phyloP scores from a whole-genome alignment of 352 stramenopile species.

The Phytophthora aleatoria region DNA sequence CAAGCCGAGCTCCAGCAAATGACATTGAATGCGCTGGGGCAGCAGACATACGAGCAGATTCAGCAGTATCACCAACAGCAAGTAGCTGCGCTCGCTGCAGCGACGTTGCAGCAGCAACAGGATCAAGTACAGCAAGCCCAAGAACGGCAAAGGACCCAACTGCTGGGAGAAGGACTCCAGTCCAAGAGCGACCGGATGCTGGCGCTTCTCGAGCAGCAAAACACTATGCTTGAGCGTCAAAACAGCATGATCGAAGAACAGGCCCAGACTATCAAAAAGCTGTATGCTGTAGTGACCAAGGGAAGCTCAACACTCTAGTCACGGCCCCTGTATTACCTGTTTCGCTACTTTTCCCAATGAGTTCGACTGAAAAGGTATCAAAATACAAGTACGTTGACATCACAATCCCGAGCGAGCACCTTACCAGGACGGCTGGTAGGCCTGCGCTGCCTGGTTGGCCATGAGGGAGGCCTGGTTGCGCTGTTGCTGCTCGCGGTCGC shows the following conservation, averaged over 20 bases:
- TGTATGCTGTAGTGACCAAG: constrained; percentile 34
- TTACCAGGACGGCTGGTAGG: constrained; percentile 47
- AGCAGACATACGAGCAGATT: constrained; percentile 33
- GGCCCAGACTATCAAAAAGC: constrained; percentile 35
- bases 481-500: constrained; percentile 66
- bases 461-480: constrained; percentile 72
- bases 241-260: constrained; percentile 47
- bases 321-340: too few species aligned
- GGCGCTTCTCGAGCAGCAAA: constrained; percentile 41
- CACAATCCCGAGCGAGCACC: too few species aligned
- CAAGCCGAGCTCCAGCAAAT: constrained; percentile 28
- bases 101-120: constrained; percentile 18
- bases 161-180: constrained; percentile 7
- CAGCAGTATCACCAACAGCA: constrained; percentile 40
- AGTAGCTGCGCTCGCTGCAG: constrained; percentile 19
- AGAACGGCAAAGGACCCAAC: constrained; percentile 10
- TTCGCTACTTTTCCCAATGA: too few species aligned
- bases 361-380: too few species aligned
- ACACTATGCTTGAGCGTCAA: constrained; percentile 40
- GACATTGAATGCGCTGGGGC: constrained; percentile 10
- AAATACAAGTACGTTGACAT: too few species aligned
- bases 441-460: constrained; percentile 60
- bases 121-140: constrained; percentile 15
- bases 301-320: constrained; percentile 13
- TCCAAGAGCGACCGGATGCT: constrained; percentile 45